A percentile compares a stretch with the other conserved stretches of the same genome.
These are phyloP conservation scores for Cercophora samala DNA, from an alignment of 495 filamentous ascomycete genomes.

Conservation along the genomic window DNA sequence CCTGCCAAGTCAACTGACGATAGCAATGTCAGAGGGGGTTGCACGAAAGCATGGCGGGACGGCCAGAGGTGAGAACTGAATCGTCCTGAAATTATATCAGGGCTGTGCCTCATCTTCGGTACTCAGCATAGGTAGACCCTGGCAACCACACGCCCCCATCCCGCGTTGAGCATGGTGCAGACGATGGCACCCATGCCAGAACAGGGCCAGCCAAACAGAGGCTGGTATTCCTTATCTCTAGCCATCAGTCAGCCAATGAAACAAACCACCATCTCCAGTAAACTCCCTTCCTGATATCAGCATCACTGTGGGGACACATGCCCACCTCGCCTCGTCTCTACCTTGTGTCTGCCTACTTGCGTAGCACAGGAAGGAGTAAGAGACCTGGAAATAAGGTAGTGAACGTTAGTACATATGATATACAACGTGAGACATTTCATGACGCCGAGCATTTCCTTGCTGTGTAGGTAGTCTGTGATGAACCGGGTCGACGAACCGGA, in stretches of 20 bases:
- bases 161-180: constrained; percentile 21
- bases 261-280: not conserved
- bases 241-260: constrained; percentile 24
- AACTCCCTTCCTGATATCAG: constrained; percentile 22
- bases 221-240: constrained; percentile 27
- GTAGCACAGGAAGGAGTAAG: not conserved
- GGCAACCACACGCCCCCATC: constrained; percentile 19
- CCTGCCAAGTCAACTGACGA: not conserved
- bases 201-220: constrained; percentile 26
- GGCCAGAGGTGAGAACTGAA: not conserved
- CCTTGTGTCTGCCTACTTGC: constrained; percentile 1
- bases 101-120: not conserved
- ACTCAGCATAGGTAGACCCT: constrained; percentile 1
- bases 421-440: constrained; percentile 8
- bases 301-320: constrained; percentile 9
- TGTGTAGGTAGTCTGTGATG: not conserved
- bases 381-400: too few relatives aligned
- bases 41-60: not conserved
- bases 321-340: constrained; percentile 8
- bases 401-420: not conserved
- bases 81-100: constrained; percentile 2
- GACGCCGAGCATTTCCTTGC: constrained; percentile 1
- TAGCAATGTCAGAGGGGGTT: not conserved
- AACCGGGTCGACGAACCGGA: not conserved
- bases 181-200: constrained; percentile 17